These are phyloP conservation scores for Sphaerulina musiva DNA, from an alignment of 2,329 filamentous ascomycete genomes.

Conservation along the genomic window DNA sequence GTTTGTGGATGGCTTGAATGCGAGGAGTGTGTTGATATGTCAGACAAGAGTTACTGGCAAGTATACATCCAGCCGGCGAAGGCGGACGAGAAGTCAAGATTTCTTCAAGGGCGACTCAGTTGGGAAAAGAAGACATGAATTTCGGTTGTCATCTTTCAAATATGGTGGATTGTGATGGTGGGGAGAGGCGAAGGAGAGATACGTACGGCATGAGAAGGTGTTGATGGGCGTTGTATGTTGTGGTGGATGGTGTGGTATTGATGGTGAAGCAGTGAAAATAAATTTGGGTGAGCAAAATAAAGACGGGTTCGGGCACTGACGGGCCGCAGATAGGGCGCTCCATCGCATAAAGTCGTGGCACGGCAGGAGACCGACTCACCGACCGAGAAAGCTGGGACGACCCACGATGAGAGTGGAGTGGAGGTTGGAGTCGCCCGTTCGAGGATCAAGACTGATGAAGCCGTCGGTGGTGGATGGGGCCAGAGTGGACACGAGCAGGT, in stretches of 20 bases:
- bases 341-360: too few relatives aligned
- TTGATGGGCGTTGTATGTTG: background rate
- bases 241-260: background rate
- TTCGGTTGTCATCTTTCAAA: constrained; percentile 64
- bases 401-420: too few relatives aligned
- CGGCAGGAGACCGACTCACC: too few relatives aligned
- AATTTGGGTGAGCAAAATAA: too few relatives aligned
- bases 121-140: constrained; percentile 77
- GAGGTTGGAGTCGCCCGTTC: too few relatives aligned
- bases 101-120: constrained; percentile 85
- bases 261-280: too few relatives aligned
- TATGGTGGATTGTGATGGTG: background rate
- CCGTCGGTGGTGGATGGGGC: too few relatives aligned
- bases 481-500: too few relatives aligned
- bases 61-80: constrained; percentile 67
- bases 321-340: too few relatives aligned
- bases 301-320: too few relatives aligned
- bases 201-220: background rate
- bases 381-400: too few relatives aligned
- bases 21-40: constrained; percentile 36
- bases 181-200: background rate
- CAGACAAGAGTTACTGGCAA: constrained; percentile 87
- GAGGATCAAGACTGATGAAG: too few relatives aligned
- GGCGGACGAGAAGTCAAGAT: constrained; percentile 59
- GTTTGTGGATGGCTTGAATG: constrained; percentile 3